A percentile compares a stretch with the other conserved stretches of the same genome.
phyloP scores from a whole-genome alignment of 2,329 filamentous ascomycete species.

The Aspergillus bombycis region DNA sequence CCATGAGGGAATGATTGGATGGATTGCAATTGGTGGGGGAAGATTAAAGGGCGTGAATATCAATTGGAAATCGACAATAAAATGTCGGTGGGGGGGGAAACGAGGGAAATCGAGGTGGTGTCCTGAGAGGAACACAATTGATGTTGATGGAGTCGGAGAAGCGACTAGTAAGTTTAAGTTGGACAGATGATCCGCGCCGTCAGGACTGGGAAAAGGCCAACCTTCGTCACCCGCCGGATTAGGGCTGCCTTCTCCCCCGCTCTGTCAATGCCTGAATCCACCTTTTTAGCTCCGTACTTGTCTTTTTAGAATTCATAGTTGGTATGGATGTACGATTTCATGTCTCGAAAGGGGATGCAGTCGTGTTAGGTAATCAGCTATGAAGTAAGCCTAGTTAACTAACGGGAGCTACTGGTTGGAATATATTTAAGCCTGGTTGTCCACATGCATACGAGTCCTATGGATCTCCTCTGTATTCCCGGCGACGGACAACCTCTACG shows the following conservation, averaged over 20 bases:
- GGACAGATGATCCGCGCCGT: slow-evolving; percentile 18
- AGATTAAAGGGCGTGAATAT: neutral
- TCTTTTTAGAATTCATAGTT: neutral
- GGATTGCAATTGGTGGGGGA: slow-evolving; percentile 5
- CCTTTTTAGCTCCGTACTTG: neutral
- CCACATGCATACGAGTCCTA: neutral
- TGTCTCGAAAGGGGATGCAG: neutral
- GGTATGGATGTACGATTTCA: neutral
- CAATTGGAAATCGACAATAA: neutral
- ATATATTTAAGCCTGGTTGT: neutral
- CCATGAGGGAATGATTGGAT: slow-evolving; percentile 33
- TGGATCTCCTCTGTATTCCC: neutral
- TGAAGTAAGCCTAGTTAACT: no score
- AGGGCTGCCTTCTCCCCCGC: neutral
- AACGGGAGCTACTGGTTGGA: neutral
- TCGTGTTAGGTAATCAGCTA: neutral
- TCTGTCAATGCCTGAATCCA: neutral
- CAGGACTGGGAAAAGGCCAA: neutral
- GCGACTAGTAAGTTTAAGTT: slow-evolving; percentile 13
- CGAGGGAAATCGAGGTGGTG: neutral
- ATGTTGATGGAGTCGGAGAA: slow-evolving; percentile 12
- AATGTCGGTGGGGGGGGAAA: neutral
- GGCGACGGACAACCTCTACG: neutral
- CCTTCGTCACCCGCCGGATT: slow-evolving; percentile 10
- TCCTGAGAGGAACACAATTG: slow-evolving; percentile 9